Percentiles rank a stretch among this genome's conserved stretches.
phyloP scores from a whole-genome alignment of 2,329 filamentous ascomycete species.

The Parasarocladium wereldwijsianum region DNA sequence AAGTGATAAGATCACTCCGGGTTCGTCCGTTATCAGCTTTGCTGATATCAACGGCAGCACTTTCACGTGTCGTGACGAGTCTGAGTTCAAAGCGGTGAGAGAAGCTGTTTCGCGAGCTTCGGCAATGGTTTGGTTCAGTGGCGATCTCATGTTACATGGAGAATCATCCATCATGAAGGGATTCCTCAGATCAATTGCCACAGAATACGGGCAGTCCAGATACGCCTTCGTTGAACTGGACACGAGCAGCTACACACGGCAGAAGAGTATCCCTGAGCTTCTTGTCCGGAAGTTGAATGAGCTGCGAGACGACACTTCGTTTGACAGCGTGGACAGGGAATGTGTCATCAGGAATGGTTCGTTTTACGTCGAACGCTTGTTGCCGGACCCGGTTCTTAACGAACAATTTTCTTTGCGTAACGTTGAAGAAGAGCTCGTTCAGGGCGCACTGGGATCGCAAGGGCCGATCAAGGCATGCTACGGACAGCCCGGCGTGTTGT shows the following conservation, averaged over 20 bases:
- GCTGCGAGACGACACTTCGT: neutral
- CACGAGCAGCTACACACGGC: slow-evolving; percentile 1
- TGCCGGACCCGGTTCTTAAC: slow-evolving; percentile 1
- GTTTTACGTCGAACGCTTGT: neutral
- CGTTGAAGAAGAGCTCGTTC: neutral
- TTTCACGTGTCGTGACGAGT: slow-evolving; percentile 2
- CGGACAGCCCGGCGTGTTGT: slow-evolving; percentile 1
- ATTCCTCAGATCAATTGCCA: slow-evolving; percentile 3
- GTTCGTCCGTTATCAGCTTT: slow-evolving; percentile 3
- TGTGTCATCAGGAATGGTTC: neutral
- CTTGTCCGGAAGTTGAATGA: neutral
- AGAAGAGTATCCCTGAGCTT: neutral
- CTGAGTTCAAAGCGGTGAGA: slow-evolving; percentile 1
- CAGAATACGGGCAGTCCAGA: slow-evolving; percentile 3
- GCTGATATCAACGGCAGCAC: slow-evolving; percentile 1
- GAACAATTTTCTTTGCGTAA: slow-evolving; percentile 3
- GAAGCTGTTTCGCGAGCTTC: slow-evolving; percentile 1
- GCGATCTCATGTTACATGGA: slow-evolving; percentile 2
- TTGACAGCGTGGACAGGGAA: slow-evolving; percentile 1
- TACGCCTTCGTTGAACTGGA: slow-evolving; percentile 4
- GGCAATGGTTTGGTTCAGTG: neutral
- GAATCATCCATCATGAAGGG: slow-evolving; percentile 5
- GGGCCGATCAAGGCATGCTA: slow-evolving; percentile 3
- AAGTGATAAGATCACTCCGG: neutral
- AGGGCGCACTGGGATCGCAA: neutral